Conservation (phyloP, 768 basidiomycete species). For the Pleurotus cornucopiae region DNA sequence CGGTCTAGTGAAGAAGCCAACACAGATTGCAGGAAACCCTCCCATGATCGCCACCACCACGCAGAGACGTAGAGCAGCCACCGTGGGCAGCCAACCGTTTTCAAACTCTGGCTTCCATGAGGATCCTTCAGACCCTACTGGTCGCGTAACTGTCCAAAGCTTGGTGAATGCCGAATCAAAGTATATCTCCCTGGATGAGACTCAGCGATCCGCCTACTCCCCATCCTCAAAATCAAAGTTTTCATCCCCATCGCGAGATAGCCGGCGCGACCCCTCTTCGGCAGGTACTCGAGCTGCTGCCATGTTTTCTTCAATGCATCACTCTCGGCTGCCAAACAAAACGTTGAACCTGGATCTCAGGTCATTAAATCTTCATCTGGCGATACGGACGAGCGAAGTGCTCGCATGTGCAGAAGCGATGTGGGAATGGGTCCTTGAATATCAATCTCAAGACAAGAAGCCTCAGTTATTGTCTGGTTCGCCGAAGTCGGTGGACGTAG, state of each 20-base stretch:
- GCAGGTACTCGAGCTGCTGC: neutral
- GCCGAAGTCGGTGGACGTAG: slow-evolving; percentile 8
- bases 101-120: neutral
- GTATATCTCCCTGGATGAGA: slow-evolving; percentile 43
- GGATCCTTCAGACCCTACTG: neutral
- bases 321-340: slow-evolving; percentile 47
- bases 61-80: slow-evolving; percentile 10
- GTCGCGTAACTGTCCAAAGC: neutral
- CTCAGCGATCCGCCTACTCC: slow-evolving; percentile 37
- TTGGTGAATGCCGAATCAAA: slow-evolving; percentile 23
- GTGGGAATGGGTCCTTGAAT: slow-evolving; percentile 71
- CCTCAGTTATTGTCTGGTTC: slow-evolving; percentile 6
- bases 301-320: neutral
- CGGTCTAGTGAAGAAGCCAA: slow-evolving; percentile 3
- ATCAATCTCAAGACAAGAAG: slow-evolving; percentile 28
- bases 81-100: neutral
- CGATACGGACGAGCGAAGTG: slow-evolving; percentile 57
- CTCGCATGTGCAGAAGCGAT: slow-evolving; percentile 69
- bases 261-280: neutral
- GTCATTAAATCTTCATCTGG: slow-evolving; percentile 61
- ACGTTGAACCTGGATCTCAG: slow-evolving; percentile 52
- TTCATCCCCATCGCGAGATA: slow-evolving; percentile 4
- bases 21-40: neutral
- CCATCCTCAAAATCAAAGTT: slow-evolving; percentile 30
- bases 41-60: slow-evolving; percentile 3